Base-by-base conservation (phyloP, 2,329 filamentous ascomycete species). In the Neurospora crassa region DNA sequence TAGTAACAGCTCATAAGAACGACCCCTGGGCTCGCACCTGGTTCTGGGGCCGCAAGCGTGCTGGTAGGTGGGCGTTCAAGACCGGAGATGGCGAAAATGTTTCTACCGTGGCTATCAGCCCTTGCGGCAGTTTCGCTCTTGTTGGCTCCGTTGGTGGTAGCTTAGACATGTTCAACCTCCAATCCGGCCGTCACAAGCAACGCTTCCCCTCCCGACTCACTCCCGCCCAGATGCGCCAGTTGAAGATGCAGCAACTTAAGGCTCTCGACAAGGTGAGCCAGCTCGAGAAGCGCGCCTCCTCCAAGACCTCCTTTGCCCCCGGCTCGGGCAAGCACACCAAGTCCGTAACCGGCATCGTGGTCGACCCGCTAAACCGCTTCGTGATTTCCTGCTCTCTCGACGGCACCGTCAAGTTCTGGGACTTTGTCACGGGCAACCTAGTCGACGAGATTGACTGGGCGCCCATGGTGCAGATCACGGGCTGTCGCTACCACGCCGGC, bases 351-450 rank as follows among this genome's bases (percentile, higher is more conserved):
- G 96, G 96, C 1, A 84, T 99, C 53, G 86, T 93, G 34, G 89
- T 98, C 18, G 95, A 99, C 81, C 90, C 89, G n/a, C 85, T 98
- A 79, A 97, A 97, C 81, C 92, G 91, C 74, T 89, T 87, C 20
- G 85, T 98, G 68, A 89, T 97, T 63, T 97, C 94, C 73, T 97
- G 94, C 79, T 91, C 93, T 1, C 82, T 94, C 16, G 96, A 99
- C 80, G 96, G 96, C 41, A 97, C 91, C 80, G 87, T 98, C 76
- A 98, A 97, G 83, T 98, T 99, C 79, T 99, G 96, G 96, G 92
- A 97, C 75, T 97, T 99, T 74, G 81, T 89, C n/a, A 93, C 92
- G 0, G 96, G 95, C 8, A 87, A 89, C 67, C 85, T 98, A 2
- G 79, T 92, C 12, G 88, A 95, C 73, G 90, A 97, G 78, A 89